These are phyloP conservation scores for Aspergillus carlsbadensis DNA, from an alignment of 495 filamentous ascomycete species.

Conservation along the genomic window DNA sequence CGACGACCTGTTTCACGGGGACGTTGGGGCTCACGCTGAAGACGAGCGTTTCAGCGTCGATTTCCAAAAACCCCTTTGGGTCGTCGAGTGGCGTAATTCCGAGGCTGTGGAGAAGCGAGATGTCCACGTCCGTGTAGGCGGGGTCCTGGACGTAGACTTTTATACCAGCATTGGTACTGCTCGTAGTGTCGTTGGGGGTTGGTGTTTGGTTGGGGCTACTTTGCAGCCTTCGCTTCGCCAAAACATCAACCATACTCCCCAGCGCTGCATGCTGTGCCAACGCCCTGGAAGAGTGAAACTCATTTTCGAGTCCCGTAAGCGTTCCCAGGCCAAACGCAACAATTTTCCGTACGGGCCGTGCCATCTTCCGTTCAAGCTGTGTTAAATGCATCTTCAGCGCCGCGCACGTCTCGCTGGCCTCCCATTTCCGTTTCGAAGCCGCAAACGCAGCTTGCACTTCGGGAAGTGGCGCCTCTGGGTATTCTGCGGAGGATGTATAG, in stretches of 20 bases:
- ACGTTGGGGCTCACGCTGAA: constrained; percentile 33
- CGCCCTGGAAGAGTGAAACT: constrained; percentile 12
- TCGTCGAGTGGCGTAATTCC: constrained; percentile 27
- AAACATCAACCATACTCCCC: constrained; percentile 15
- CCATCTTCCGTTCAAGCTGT: neutral
- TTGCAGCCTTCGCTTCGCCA: too few species aligned
- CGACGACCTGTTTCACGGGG: constrained; percentile 35
- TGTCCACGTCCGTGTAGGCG: constrained; percentile 23
- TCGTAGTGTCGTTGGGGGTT: neutral
- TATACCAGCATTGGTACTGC: neutral
- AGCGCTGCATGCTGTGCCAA: constrained; percentile 25
- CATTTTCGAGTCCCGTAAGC: constrained; percentile 6
- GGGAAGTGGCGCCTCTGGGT: neutral
- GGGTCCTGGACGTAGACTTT: constrained; percentile 33
- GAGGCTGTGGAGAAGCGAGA: constrained; percentile 17
- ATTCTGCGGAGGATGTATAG: constrained; percentile 14
- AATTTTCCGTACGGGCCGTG: constrained; percentile 17
- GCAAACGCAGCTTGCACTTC: constrained; percentile 7
- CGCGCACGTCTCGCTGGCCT: constrained; percentile 11
- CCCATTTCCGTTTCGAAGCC: constrained; percentile 8
- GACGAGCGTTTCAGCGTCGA: constrained; percentile 29
- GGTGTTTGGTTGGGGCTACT: neutral
- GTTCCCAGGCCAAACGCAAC: constrained; percentile 22
- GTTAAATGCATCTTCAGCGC: constrained; percentile 10
- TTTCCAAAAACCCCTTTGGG: constrained; percentile 31